Base-by-base conservation (phyloP, 2,329 filamentous ascomycete genomes). In the Sporothrix humicola region DNA sequence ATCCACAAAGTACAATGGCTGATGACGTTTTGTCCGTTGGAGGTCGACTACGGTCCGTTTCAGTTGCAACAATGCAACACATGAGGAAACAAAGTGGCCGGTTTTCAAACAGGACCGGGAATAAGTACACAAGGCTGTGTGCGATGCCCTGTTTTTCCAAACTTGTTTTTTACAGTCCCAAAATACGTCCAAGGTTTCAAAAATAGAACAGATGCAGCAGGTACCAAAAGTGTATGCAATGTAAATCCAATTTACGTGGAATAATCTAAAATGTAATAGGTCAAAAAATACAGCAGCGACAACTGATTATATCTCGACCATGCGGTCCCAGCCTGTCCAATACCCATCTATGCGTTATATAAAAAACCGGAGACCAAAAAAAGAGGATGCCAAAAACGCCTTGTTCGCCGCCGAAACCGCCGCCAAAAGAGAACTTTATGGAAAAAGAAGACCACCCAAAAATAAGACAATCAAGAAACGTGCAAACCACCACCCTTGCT, bases 271-370 rank as follows among this genome's bases (percentile, higher is more conserved):
- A 59, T 69, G 26, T 17, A 17, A 56, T 50, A 69, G 52, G 61
- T 20, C 46, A 56, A 56, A 69, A 63, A 52, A 59, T 15, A 50
- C 31, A 37, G 31, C 31, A 37, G 31, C 31, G 31, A 37, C 59
- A 61, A 56, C 59, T 50, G 31, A 73, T 72, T 73, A 73, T 61
- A 68, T 68, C 59, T 68, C 69, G 61, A 59, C 52, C 59, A 44
- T 50, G 69, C 69, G 69, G 72, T 68, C 52, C 72, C 58, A 65
- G 66, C 44, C 58, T 58, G 66, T 46, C 68, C 72, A 68, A 68
- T 48, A 72, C 61, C 72, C 44, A 50, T 69, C 48, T 72, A 68
- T 68, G 56, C 54, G 20, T 56, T 65, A 31, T 58, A 71, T 50
- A 31, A 68, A 56, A 50, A 58, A 37, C 42, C 52, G 6, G 31